Evolutionary conservation across 352 stramenopile genomes (phyloP), one percentile per base, ranked within the genome.

Genomic region (Lagenidium sp.): DNA sequence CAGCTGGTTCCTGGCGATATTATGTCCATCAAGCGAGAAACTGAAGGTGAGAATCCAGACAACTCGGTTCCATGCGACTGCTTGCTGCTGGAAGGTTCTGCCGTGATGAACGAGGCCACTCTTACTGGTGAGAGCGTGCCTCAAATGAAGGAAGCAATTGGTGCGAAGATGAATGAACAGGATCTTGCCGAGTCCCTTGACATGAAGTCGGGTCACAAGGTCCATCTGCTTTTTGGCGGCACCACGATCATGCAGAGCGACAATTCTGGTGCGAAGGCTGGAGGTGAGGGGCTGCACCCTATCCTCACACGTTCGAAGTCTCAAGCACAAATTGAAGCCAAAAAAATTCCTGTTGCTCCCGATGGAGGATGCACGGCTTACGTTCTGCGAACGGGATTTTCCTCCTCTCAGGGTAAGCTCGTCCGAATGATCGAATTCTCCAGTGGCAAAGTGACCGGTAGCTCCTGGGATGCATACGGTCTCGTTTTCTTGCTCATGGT

Each of bases 71-170:
- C 96, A 8, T 97, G 89, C 41, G 97, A 99, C 69, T 80, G 95
- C 26, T 62, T 99, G 42, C 67, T 99, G 22, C 50, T 99, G 25
- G 67, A 88, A 36, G 96, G 97, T 10, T 86, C 78, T 20, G 94
- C 87, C 34, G 94, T 99, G 10, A 89, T 99, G 13, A 99, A 99
- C 66, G 97, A 99, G 68, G 95, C 97, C 15, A 98, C 98, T 41
- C 63, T 99, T 28, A 99, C 97, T 1, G 97, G 97, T 31, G 97
- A 99, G 63, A 98, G 87, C 50, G 87, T 99, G 24, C 95, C 96
- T 10, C 95, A 99, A 62, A 90, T 98, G 63, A 99, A 99, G 60
- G 93, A 98, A 60, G 85, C 74, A 11, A 87, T 97, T 42, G 66
- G 69, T 4, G 48, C 55, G 20, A 90, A 88, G 53, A 81, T 83